Evolutionary conservation across 805 yeast species (phyloP), one percentile per base, ranked within the genome.

Genomic region (Wickerhamomyces pijperi): DNA sequence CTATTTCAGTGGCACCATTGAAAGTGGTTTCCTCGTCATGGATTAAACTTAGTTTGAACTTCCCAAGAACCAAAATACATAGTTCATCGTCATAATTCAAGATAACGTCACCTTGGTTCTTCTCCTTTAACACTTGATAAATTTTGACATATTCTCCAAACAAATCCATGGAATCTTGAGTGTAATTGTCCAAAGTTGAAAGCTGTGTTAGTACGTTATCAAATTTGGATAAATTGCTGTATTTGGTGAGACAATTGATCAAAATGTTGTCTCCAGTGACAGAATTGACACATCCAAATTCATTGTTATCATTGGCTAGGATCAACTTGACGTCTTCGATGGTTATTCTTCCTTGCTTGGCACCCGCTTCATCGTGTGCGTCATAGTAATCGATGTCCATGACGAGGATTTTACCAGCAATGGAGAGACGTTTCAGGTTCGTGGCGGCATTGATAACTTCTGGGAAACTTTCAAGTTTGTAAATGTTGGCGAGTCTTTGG

Each of bases 321-420:
- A 53, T 51, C 36, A 52, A 36, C 33, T 46, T 49, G 14, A 43
- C 49, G 12, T 42, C 48, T 39, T 44, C 42, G 6, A 50, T 23
- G 19, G 38, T 36, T 23, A 42, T 35, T 36, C 42, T 36, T 44
- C 41, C 36, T 43, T 47, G 4, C 8, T 36, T 17, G 18, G 17
- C 4, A 19, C 14, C 15, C 5, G 6, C 2, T 42, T 20, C 1
- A 35, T 38, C 16, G 21, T 29, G 18, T 9, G n/a, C n/a, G 18
- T 47, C 49, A 7, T 36, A 38, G 34, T 46, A 52, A 31, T 53
- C 58, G 17, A 53, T 46, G 32, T 53, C 58, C 8, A 52, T 46
- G 14, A 52, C 56, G 9, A 53, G 36, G 20, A 53, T 52, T 43
- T 52, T 53, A 3, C 56, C 58, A 16, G 54, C 56, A 13, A 53